These are phyloP conservation scores for Monilinia polystroma DNA, from an alignment of 2,329 filamentous ascomycete genomes.

Conservation along the genomic window DNA sequence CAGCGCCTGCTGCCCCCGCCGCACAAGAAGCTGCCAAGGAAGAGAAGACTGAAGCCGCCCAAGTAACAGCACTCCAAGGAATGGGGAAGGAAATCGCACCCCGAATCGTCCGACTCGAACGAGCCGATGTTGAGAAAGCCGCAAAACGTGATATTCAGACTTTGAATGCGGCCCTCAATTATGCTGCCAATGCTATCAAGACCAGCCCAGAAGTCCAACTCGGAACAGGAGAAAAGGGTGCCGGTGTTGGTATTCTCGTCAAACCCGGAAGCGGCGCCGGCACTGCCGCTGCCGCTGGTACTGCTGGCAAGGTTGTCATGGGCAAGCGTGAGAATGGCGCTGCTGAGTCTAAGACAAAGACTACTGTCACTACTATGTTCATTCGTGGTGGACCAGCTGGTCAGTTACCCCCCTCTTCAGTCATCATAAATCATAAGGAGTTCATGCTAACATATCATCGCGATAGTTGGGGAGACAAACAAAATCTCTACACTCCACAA, in stretches of 20 bases:
- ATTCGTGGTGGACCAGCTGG: constrained; percentile 34
- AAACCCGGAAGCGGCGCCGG: constrained; percentile 5
- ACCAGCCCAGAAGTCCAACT: constrained; percentile 50
- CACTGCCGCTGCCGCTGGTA: constrained; percentile 6
- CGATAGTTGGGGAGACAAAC: constrained; percentile 22
- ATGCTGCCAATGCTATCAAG: constrained; percentile 48
- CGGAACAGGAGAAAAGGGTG: constrained; percentile 43
- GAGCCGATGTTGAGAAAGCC: constrained; percentile 13
- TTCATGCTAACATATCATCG: neutral
- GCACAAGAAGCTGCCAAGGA: constrained; percentile 18
- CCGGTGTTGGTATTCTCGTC: constrained; percentile 34
- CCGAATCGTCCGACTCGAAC: constrained; percentile 17
- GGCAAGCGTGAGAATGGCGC: constrained; percentile 22
- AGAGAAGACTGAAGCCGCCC: constrained; percentile 24
- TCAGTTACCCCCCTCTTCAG: constrained; percentile 23
- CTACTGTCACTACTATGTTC: constrained; percentile 39
- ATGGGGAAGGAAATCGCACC: constrained; percentile 25
- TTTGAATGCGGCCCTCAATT: constrained; percentile 50
- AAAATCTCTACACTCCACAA: constrained; percentile 12
- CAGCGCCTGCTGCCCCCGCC: constrained; percentile 19
- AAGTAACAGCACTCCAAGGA: constrained; percentile 20
- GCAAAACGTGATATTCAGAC: constrained; percentile 49
- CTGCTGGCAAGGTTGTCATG: constrained; percentile 14
- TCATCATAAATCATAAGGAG: neutral
- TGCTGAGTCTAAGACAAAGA: constrained; percentile 31